These are phyloP conservation scores for Penicillium psychrosexuale DNA, from an alignment of 2,329 filamentous ascomycete genomes.

Conservation along the genomic window DNA sequence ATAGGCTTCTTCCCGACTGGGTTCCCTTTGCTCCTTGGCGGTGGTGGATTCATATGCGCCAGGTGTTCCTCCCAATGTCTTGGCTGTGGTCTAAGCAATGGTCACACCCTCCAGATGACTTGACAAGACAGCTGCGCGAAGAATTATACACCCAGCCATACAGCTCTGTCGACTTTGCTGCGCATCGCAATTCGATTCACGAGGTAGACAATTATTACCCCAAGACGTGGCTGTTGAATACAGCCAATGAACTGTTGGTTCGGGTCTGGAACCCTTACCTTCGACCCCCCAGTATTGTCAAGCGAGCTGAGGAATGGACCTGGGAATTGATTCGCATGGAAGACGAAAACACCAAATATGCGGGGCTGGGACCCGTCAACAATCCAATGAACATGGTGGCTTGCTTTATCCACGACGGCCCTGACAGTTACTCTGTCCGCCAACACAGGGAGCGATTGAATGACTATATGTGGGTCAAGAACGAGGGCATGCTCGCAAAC, in stretches of 20 bases:
- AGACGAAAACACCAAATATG: slow-evolving; percentile 86
- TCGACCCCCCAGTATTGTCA: slow-evolving; percentile 62
- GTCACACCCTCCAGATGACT: slow-evolving; percentile 69
- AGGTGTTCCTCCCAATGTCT: slow-evolving; percentile 90
- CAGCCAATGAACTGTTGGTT: slow-evolving; percentile 72
- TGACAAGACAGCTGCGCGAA: slow-evolving; percentile 69
- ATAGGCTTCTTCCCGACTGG: slow-evolving; percentile 77
- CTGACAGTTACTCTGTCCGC: slow-evolving; percentile 66
- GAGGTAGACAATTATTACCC: slow-evolving; percentile 85
- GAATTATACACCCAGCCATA: slow-evolving; percentile 81
- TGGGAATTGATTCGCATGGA: slow-evolving; percentile 86
- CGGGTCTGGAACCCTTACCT: slow-evolving; percentile 79
- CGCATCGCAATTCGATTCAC: slow-evolving; percentile 78
- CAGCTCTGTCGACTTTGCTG: slow-evolving; percentile 71
- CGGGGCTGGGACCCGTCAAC: slow-evolving; percentile 83
- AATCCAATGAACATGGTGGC: slow-evolving; percentile 84
- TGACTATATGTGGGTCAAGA: slow-evolving; percentile 88
- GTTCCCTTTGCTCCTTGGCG: slow-evolving; percentile 84
- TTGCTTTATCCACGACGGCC: slow-evolving; percentile 81
- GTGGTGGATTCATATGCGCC: slow-evolving; percentile 98
- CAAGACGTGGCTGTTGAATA: slow-evolving; percentile 78
- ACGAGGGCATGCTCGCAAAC: slow-evolving; percentile 90
- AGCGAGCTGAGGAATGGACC: slow-evolving; percentile 73
- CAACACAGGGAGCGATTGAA: slow-evolving; percentile 76
- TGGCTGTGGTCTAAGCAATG: slow-evolving; percentile 84